phyloP scores from a whole-genome alignment of 192 early-diverging fungal genomes.

The Backusella morwellensis region DNA sequence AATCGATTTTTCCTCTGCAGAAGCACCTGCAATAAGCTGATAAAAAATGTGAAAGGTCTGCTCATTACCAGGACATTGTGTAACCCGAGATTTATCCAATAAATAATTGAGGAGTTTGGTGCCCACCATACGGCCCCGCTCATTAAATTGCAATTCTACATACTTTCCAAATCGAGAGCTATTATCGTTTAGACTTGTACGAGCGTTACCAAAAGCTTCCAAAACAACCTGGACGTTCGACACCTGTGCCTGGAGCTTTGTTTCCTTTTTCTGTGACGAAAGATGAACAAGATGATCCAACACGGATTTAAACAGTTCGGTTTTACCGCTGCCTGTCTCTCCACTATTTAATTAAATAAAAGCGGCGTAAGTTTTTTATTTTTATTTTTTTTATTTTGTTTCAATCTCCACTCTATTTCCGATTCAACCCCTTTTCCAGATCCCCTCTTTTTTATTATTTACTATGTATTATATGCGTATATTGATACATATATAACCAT shows the following conservation, averaged over 20 bases:
- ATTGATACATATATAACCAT: slow-evolving; percentile 10
- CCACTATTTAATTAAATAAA: slow-evolving; percentile 57
- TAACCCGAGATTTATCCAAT: slow-evolving; percentile 82
- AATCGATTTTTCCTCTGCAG: slow-evolving; percentile 70
- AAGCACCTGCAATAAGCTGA: slow-evolving; percentile 85
- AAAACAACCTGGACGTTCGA: slow-evolving; percentile 70
- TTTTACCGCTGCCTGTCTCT: slow-evolving; percentile 87
- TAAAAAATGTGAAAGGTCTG: slow-evolving; percentile 96
- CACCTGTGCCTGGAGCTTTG: slow-evolving; percentile 67
- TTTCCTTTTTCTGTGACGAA: slow-evolving; percentile 69
- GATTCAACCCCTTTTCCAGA: neutral
- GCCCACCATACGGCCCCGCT: slow-evolving; percentile 86
- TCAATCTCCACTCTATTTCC: neutral
- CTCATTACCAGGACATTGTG: slow-evolving; percentile 59
- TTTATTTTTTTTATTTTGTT: neutral
- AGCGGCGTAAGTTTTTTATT: slow-evolving; percentile 1
- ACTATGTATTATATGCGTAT: neutral
- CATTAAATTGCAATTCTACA: slow-evolving; percentile 90
- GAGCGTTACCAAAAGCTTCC: slow-evolving; percentile 88
- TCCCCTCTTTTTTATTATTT: neutral
- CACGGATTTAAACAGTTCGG: slow-evolving; percentile 65
- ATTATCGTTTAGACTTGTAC: slow-evolving; percentile 70
- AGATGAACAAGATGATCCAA: slow-evolving; percentile 68
- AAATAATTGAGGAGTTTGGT: slow-evolving; percentile 86
- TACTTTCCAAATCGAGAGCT: slow-evolving; percentile 85